Evolutionary conservation across 2,329 filamentous ascomycete species (phyloP), one percentile per base, ranked within the genome.

Genomic region (Trichoderma atrobrunneum): DNA sequence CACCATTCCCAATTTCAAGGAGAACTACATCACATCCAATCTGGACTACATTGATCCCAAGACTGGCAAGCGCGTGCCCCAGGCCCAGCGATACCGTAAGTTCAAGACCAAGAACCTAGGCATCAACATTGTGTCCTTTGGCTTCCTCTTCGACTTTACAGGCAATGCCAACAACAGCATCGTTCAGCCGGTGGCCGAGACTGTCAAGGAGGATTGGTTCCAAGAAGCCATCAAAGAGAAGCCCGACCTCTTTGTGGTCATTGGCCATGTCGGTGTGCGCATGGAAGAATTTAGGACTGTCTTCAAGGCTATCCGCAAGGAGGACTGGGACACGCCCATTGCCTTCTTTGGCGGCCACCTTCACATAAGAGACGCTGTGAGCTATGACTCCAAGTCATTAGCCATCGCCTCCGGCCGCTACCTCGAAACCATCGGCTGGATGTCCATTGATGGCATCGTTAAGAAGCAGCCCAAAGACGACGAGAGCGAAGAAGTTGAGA

Each of bases 61-160:
- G 72, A 92, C 91, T 0, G 91, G 92, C 21, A 86, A 93, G 74
- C 85, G 88, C 56, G 88, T 92, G 66, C 92, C 95, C 1, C 88
- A 98, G 76, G 94, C 94, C 7, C 91, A 90, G 76, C 88, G 95
- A 12, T 98, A 91, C 82, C 91, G 92, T 80, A 96, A 93, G 79
- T 97, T 99, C 82, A 94, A 89, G 71, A 99, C 96, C 7, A 94
- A 95, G 85, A 94, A 97, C 75, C 93, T 93, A 76, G 92, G 92
- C 5, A 90, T 97, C 73, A 88, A 92, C 18, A 89, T 99, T 72
- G 85, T 97, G 63, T 93, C 95, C 0, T 95, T 99, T 80, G 96
- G 96, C 2, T 98, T 99, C 81, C 84, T 99, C 4, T 99, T 98
- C 81, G 91, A 99, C 82, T 99, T 99, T 77, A 93, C 89, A 1